Percentiles rank a stretch among this genome's conserved stretches.
phyloP scores from a whole-genome alignment of 2,329 filamentous ascomycete genomes.

The Neoscytalidium dimidiatum region DNA sequence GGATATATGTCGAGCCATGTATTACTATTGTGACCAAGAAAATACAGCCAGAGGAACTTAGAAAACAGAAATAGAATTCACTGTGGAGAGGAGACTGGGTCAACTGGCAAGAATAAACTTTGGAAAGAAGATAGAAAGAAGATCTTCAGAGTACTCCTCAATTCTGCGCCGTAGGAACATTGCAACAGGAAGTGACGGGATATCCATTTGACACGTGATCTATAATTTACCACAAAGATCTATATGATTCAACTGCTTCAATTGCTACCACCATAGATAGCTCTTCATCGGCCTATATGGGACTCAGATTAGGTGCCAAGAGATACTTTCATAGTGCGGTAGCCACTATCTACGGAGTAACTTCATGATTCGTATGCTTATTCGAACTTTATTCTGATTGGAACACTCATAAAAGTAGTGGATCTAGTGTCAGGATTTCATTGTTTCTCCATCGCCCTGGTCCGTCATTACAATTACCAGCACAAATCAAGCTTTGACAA shows the following conservation, averaged over 20 bases:
- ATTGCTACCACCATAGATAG: neutral
- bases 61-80: too few relatives aligned
- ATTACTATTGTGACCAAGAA: neutral
- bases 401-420: neutral
- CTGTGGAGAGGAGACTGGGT: neutral
- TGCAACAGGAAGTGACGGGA: neutral
- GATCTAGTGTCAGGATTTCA: neutral
- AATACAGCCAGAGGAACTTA: too few relatives aligned
- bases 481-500: slow-evolving; percentile 44
- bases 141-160: neutral
- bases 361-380: neutral
- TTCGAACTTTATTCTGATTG: neutral
- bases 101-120: neutral
- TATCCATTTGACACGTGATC: neutral
- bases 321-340: too few relatives aligned
- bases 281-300: neutral
- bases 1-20: neutral
- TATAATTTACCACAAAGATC: neutral
- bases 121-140: neutral
- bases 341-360: too few relatives aligned
- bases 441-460: neutral
- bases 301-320: neutral
- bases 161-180: neutral
- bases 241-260: neutral
- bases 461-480: neutral